phyloP scores from a whole-genome alignment of 108 stramenopile species.

The Mayamaea pseudoterrestris region DNA sequence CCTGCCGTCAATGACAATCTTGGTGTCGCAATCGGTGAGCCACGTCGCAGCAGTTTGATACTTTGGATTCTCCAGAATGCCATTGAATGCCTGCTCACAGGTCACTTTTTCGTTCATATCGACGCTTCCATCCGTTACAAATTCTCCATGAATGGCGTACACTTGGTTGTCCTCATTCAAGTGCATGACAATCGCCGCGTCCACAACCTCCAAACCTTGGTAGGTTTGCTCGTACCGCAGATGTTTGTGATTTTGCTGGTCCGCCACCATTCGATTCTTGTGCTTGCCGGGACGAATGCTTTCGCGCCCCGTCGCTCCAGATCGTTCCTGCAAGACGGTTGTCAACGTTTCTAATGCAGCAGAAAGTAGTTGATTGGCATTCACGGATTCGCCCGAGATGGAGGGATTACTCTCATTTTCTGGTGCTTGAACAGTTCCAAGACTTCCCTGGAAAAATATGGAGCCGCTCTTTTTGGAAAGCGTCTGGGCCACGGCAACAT shows the following conservation, averaged over 20 bases:
- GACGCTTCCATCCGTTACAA: background rate
- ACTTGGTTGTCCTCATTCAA: background rate
- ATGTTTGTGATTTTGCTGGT: background rate
- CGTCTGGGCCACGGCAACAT: too few relatives aligned
- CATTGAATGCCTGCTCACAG: background rate
- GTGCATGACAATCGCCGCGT: background rate
- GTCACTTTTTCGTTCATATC: background rate
- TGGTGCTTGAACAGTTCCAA: too few relatives aligned
- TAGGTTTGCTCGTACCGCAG: background rate
- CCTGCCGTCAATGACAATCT: background rate
- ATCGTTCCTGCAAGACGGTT: too few relatives aligned
- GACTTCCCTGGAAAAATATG: too few relatives aligned
- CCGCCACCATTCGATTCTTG: too few relatives aligned
- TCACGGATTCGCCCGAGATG: too few relatives aligned
- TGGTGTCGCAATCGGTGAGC: background rate
- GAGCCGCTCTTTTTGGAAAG: too few relatives aligned
- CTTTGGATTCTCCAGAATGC: background rate
- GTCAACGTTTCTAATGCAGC: too few relatives aligned
- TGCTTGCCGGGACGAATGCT: too few relatives aligned
- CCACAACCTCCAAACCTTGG: background rate
- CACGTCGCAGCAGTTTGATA: background rate
- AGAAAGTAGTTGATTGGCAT: too few relatives aligned
- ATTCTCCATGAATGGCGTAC: background rate
- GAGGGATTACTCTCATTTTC: too few relatives aligned
- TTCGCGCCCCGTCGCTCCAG: too few relatives aligned